Evolutionary conservation across 768 basidiomycete genomes (phyloP).

Genomic region (Crucibulum laeve): DNA sequence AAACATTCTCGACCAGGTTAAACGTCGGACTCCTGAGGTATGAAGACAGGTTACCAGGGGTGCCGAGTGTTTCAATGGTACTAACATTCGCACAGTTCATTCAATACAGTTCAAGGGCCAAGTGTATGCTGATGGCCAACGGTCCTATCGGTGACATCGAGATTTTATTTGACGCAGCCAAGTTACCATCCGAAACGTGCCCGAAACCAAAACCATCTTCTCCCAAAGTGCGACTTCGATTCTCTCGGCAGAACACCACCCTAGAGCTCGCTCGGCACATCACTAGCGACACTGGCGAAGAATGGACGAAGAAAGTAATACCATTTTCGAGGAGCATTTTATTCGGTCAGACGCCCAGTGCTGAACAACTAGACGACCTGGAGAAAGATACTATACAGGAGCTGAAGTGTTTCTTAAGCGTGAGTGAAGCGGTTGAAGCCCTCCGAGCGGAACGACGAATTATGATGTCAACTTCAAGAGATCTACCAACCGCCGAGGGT

Average conservation of each 20-base stretch:
- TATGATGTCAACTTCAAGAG: neutral
- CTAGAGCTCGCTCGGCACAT: slow-evolving; percentile 31
- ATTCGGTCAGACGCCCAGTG: neutral
- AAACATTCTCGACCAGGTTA: slow-evolving; percentile 40
- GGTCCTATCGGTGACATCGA: slow-evolving; percentile 44
- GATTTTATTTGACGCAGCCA: slow-evolving; percentile 20
- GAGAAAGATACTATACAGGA: slow-evolving; percentile 21
- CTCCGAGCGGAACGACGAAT: slow-evolving; percentile 10
- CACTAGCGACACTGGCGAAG: slow-evolving; percentile 23
- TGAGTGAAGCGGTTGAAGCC: slow-evolving; percentile 16
- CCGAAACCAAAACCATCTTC: slow-evolving; percentile 1
- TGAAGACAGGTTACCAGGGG: slow-evolving; percentile 4
- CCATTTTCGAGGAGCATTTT: neutral
- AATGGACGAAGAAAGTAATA: slow-evolving; percentile 35
- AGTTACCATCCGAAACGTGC: neutral
- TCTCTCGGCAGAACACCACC: slow-evolving; percentile 25
- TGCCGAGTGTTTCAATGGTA: neutral
- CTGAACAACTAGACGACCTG: slow-evolving; percentile 13
- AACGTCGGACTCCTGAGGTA: slow-evolving; percentile 50
- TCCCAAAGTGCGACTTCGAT: slow-evolving; percentile 30
- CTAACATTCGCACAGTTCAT: slow-evolving; percentile 29
- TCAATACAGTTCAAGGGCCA: slow-evolving; percentile 29
- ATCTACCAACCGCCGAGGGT: neutral
- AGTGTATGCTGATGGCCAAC: slow-evolving; percentile 51
- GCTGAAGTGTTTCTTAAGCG: slow-evolving; percentile 18